Conservation (phyloP, 768 basidiomycete genomes). For the Serendipita sp. region DNA sequence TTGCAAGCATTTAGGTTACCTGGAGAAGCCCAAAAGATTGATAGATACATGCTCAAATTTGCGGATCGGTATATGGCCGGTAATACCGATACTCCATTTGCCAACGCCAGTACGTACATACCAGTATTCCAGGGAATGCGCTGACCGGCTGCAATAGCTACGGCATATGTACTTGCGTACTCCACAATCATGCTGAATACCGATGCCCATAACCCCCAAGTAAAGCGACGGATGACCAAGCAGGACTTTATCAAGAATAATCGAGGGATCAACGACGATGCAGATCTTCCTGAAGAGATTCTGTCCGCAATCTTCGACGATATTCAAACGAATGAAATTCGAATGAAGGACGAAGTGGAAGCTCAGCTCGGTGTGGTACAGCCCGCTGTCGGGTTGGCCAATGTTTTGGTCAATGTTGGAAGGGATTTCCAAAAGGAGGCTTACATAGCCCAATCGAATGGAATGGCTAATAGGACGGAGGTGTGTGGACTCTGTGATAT, state of each 20-base stretch:
- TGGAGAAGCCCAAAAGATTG: slow-evolving; percentile 96
- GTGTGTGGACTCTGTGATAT: slow-evolving; percentile 24
- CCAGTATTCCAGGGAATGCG: background rate
- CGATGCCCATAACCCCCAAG: slow-evolving; percentile 87
- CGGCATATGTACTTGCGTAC: slow-evolving; percentile 89
- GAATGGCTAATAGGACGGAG: slow-evolving; percentile 95
- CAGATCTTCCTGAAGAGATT: slow-evolving; percentile 75
- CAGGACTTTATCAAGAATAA: slow-evolving; percentile 87
- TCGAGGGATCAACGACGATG: slow-evolving; percentile 85
- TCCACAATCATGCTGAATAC: slow-evolving; percentile 94
- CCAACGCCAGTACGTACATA: slow-evolving; percentile 65
- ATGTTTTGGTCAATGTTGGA: slow-evolving; percentile 75
- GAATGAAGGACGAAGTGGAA: slow-evolving; percentile 97
- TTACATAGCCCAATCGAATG: slow-evolving; percentile 86
- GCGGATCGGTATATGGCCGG: slow-evolving; percentile 90
- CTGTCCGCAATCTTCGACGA: slow-evolving; percentile 73
- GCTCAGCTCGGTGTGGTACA: slow-evolving; percentile 25
- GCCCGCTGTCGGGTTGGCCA: slow-evolving; percentile 52
- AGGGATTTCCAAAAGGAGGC: slow-evolving; percentile 91
- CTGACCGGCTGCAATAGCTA: slow-evolving; percentile 33
- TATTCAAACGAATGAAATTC: slow-evolving; percentile 81
- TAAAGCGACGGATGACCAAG: slow-evolving; percentile 90
- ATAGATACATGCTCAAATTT: slow-evolving; percentile 97
- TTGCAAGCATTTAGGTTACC: slow-evolving; percentile 93
- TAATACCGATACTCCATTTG: slow-evolving; percentile 70